Conservation (phyloP, 345 rosid species). For the Nephelium lappaceum region DNA sequence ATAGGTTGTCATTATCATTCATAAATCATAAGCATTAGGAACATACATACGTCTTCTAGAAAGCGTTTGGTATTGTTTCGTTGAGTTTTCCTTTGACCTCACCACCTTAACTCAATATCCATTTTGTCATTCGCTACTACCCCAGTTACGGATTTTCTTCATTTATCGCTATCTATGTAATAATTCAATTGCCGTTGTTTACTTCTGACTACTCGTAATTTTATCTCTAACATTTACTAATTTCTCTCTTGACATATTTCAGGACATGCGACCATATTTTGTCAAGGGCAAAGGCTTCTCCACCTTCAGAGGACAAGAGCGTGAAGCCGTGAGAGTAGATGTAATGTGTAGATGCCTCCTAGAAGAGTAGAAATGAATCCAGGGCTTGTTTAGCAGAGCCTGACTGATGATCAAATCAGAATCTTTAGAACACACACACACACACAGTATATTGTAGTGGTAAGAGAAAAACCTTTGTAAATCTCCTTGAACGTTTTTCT, state of each 20-base stretch:
- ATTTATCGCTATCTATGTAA: not conserved
- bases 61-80: not conserved
- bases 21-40: not conserved
- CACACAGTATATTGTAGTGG: not conserved
- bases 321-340: not conserved
- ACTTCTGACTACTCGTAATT: not conserved
- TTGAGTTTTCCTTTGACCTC: not conserved
- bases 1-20: not conserved
- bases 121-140: too few relatives aligned
- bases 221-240: not conserved
- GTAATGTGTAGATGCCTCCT: constrained; percentile 5
- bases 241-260: constrained; percentile 20
- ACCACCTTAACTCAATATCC: not conserved
- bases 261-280: constrained; percentile 43
- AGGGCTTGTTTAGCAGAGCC: not conserved
- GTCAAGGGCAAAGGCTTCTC: constrained; percentile 25
- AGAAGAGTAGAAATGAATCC: not conserved
- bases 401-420: not conserved
- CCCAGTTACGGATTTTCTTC: not conserved
- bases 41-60: not conserved
- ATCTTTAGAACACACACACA: not conserved
- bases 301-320: constrained; percentile 16
- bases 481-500: not conserved
- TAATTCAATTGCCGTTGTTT: not conserved
- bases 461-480: not conserved